Percentiles rank a stretch among this genome's conserved stretches.
phyloP scores from a whole-genome alignment of 1,284 basidiomycete genomes.

The Ganoderma lingzhi region DNA sequence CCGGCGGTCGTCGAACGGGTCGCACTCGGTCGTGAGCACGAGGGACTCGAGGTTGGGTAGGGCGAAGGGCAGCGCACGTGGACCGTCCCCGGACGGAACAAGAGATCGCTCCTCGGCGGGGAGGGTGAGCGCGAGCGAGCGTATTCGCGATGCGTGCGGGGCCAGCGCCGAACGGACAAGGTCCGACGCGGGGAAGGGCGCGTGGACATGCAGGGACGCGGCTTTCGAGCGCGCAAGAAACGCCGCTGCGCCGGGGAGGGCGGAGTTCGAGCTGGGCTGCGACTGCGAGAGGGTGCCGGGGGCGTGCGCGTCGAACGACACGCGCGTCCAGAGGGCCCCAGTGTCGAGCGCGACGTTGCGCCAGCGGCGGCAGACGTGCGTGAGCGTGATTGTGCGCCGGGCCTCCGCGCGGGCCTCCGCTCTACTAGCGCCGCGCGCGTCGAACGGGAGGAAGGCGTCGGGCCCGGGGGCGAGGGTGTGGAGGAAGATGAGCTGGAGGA shows the following conservation, averaged over 20 bases:
- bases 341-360: conserved; percentile 25
- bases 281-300: not conserved
- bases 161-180: conserved; percentile 1
- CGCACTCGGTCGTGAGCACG: conserved; percentile 21
- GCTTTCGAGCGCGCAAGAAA: conserved; percentile 21
- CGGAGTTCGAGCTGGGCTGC: conserved; percentile 1
- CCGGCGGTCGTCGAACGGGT: conserved; percentile 28
- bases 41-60: conserved; percentile 19
- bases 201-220: conserved; percentile 24
- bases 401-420: conserved; percentile 3
- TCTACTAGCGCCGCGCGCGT: conserved; percentile 14
- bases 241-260: not conserved
- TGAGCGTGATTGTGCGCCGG: conserved; percentile 13
- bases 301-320: conserved; percentile 2
- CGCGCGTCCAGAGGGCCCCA: conserved; percentile 26
- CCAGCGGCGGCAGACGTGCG: conserved; percentile 29
- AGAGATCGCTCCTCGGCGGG: conserved; percentile 4
- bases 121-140: conserved; percentile 20
- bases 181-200: conserved; percentile 3
- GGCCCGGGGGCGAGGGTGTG: conserved; percentile 13
- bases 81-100: conserved; percentile 9
- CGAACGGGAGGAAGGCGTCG: conserved; percentile 12
- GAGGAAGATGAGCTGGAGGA: conserved; percentile 27
- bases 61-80: conserved; percentile 18
- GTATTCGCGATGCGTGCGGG: conserved; percentile 18